Conservation (phyloP, 2,329 filamentous ascomycete species). For the Chaetomium sp. region DNA sequence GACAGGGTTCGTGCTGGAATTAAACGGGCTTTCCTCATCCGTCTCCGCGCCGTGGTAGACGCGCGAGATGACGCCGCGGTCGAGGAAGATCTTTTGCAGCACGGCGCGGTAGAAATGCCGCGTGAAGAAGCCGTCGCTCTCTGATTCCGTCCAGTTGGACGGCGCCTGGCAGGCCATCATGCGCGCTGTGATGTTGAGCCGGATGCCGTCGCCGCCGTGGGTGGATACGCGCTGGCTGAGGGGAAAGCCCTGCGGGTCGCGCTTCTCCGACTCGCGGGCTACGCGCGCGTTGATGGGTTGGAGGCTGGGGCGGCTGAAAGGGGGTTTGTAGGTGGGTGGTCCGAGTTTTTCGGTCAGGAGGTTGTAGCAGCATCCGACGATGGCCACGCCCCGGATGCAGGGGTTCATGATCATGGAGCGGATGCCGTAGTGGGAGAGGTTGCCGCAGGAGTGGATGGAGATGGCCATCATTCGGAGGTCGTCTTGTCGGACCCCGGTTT, state of each 20-base stretch:
- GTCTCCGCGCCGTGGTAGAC: conserved; percentile 37
- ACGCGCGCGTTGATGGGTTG: conserved; percentile 64
- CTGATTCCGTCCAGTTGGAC: conserved; percentile 76
- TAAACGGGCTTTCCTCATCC: conserved; percentile 17
- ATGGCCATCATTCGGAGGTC: conserved; percentile 68
- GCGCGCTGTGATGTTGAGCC: conserved; percentile 89
- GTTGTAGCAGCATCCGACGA: conserved; percentile 98
- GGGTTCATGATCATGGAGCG: conserved; percentile 80
- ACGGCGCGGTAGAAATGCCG: conserved; percentile 89
- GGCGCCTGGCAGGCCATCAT: conserved; percentile 99
- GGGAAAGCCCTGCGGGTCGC: conserved; percentile 86
- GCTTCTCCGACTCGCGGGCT: conserved; percentile 59
- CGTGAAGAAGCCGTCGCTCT: conserved; percentile 83
- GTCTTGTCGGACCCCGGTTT: conserved; percentile 28
- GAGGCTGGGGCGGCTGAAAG: conserved; percentile 63
- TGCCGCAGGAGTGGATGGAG: conserved; percentile 94
- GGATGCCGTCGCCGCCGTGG: conserved; percentile 57
- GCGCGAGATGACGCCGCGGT: conserved; percentile 67
- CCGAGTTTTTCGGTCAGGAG: conserved; percentile 85
- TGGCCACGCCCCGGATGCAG: conserved; percentile 79
- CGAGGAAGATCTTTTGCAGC: conserved; percentile 85
- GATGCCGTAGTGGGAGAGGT: conserved; percentile 91
- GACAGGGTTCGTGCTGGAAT: conserved; percentile 62
- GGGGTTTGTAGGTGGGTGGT: conserved; percentile 78
- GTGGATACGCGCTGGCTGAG: conserved; percentile 69